Percentiles rank a stretch among this genome's conserved stretches.
phyloP scores from a whole-genome alignment of 805 yeast species.

The Spathaspora gorwiae region DNA sequence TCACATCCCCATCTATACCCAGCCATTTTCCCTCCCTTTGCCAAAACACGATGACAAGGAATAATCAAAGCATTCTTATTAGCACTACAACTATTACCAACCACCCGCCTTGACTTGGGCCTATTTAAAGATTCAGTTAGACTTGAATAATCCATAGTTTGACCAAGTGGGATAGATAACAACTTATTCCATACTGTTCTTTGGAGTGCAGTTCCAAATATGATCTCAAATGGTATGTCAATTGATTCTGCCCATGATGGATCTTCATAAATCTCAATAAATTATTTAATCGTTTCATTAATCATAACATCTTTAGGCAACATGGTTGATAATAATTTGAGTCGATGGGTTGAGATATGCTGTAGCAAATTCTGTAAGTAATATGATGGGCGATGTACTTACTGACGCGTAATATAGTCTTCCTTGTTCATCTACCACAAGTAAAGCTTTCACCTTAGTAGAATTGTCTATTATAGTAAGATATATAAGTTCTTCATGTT shows the following conservation, averaged over 20 bases:
- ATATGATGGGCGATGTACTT: constrained; percentile 7
- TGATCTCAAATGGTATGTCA: constrained; percentile 4
- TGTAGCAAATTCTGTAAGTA: constrained; percentile 7
- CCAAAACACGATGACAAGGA: constrained; percentile 42
- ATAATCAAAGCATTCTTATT: constrained; percentile 35
- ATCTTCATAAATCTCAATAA: constrained; percentile 9
- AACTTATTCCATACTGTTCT: constrained; percentile 31
- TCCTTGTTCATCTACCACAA: constrained; percentile 14
- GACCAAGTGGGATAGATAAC: constrained; percentile 21
- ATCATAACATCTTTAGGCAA: not conserved
- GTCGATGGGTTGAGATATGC: constrained; percentile 5
- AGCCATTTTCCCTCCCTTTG: constrained; percentile 23
- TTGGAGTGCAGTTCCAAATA: constrained; percentile 39
- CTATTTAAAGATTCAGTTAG: constrained; percentile 27
- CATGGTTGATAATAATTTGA: constrained; percentile 6
- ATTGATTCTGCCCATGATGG: constrained; percentile 2
- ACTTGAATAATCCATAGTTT: constrained; percentile 25
- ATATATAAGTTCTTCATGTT: too few relatives aligned
- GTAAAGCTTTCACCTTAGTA: constrained; percentile 7
- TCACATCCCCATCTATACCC: constrained; percentile 38
- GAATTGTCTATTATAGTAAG: constrained; percentile 6
- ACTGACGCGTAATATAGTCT: constrained; percentile 17
- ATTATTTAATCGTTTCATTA: constrained; percentile 7
- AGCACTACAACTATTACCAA: constrained; percentile 38
- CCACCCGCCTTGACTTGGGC: constrained; percentile 30